Conservation (phyloP, 176 grass and related monocot genomes). For the Dactylis glomerata region DNA sequence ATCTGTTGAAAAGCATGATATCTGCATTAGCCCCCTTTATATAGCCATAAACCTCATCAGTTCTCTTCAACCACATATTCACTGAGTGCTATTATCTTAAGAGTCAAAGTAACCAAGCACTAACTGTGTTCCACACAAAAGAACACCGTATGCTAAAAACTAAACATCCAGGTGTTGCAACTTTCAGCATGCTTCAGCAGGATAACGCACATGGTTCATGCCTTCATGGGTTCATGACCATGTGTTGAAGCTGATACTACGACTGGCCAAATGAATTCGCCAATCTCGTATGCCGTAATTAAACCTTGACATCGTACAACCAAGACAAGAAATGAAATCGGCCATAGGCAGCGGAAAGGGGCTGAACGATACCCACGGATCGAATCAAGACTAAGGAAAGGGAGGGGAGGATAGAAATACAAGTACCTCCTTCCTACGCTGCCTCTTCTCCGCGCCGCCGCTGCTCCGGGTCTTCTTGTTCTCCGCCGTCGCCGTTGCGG, state of each 20-base stretch:
- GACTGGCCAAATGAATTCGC: background rate
- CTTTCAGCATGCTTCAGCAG: background rate
- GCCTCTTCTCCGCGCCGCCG: background rate
- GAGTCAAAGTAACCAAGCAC: background rate
- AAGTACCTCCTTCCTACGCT: constrained; percentile 32
- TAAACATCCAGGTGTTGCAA: background rate
- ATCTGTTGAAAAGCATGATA: constrained; percentile 43
- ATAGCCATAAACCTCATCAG: background rate
- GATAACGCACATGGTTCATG: background rate
- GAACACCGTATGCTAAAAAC: background rate
- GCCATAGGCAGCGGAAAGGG: background rate
- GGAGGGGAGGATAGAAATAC: background rate
- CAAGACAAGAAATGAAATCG: background rate
- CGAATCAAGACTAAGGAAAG: background rate
- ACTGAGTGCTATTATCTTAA: background rate
- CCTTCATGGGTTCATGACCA: background rate
- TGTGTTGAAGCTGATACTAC: background rate
- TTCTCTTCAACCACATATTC: background rate
- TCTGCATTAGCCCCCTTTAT: constrained; percentile 2
- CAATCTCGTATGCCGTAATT: background rate
- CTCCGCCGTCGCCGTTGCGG: constrained; percentile 22
- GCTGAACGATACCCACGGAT: background rate
- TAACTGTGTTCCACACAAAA: background rate
- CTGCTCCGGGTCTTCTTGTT: background rate
- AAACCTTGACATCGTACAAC: background rate